Conservation (phyloP, 2,329 filamentous ascomycete species). For the Fusarium foetens region DNA sequence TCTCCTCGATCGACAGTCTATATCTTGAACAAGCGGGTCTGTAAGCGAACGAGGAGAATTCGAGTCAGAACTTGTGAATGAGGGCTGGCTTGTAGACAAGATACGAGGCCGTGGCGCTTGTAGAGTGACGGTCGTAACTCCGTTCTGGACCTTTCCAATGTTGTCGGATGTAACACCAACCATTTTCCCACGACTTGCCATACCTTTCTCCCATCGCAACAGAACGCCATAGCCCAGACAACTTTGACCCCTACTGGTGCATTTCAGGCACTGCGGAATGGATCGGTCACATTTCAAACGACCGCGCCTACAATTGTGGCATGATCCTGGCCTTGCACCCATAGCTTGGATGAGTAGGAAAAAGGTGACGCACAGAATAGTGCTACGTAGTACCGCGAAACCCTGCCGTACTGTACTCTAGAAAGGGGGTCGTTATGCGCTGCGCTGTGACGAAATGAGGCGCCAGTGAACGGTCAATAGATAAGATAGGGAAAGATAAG, state of each 20-base stretch:
- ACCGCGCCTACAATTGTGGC: neutral
- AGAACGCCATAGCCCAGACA: neutral
- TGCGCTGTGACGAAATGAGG: neutral
- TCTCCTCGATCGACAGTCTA: neutral
- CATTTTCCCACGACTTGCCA: neutral
- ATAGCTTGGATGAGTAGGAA: neutral
- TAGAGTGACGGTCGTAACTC: fast-evolving
- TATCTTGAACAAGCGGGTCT: neutral
- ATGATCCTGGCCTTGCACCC: neutral
- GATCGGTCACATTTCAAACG: neutral
- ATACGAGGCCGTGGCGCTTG: fast-evolving
- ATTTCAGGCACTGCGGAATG: neutral
- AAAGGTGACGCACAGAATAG: fast-evolving
- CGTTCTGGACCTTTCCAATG: neutral
- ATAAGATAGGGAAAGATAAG: neutral
- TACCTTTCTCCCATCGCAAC: neutral
- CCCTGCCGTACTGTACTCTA: neutral
- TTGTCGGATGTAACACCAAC: neutral
- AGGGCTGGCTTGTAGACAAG: fast-evolving
- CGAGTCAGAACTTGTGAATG: neutral
- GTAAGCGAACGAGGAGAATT: neutral
- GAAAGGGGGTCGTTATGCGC: neutral
- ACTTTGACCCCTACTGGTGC: neutral
- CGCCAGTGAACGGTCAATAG: neutral
- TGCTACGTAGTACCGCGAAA: neutral